These are phyloP conservation scores for Cryptococcus neoformans DNA, from an alignment of 1,284 basidiomycete genomes.

Conservation along the genomic window DNA sequence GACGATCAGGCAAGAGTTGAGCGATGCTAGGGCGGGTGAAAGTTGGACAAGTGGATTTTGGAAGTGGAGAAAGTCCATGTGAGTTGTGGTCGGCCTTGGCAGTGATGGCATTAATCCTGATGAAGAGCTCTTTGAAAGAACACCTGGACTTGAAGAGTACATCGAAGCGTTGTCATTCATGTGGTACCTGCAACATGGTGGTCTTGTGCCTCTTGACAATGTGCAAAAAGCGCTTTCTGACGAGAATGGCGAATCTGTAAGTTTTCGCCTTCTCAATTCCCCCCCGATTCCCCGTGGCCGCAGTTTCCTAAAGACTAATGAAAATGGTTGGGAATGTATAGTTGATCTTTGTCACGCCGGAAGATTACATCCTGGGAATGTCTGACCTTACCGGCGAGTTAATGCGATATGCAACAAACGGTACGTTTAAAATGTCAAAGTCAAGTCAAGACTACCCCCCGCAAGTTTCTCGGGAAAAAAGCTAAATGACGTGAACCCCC, in stretches of 20 bases:
- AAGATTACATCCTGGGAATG: slow-evolving; percentile 87
- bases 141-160: slow-evolving; percentile 73
- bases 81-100: no score
- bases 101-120: no score
- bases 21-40: slow-evolving; percentile 58
- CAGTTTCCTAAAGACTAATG: no score
- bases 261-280: slow-evolving; percentile 30
- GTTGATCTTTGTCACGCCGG: slow-evolving; percentile 64
- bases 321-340: slow-evolving; percentile 4
- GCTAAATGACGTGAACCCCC: not conserved
- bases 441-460: not conserved
- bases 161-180: slow-evolving; percentile 90
- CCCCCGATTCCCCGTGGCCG: not conserved
- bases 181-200: slow-evolving; percentile 73
- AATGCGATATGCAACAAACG: slow-evolving; percentile 86
- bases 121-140: slow-evolving; percentile 20
- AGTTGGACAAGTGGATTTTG: slow-evolving; percentile 58
- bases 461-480: not conserved
- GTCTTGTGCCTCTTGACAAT: slow-evolving; percentile 66
- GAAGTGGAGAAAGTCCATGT: slow-evolving; percentile 73
- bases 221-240: slow-evolving; percentile 66
- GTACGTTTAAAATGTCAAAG: slow-evolving; percentile 20
- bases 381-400: slow-evolving; percentile 94
- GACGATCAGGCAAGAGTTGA: slow-evolving; percentile 62
- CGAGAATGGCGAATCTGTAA: slow-evolving; percentile 59